phyloP scores from a whole-genome alignment of 1,284 basidiomycete species.

The Cryptococcus hybrid region DNA sequence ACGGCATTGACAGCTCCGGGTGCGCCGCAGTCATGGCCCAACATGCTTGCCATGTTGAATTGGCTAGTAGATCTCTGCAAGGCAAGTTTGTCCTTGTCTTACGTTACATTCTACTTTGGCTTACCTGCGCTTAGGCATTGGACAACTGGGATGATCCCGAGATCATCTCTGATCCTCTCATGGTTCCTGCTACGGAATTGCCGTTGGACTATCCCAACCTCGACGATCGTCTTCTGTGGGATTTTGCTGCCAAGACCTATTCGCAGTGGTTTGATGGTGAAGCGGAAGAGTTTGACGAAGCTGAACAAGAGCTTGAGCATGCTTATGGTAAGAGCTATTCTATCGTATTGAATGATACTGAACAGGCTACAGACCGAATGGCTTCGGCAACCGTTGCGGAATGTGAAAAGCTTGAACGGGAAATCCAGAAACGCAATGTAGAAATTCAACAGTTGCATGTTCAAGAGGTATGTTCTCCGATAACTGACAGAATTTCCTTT shows the following conservation, averaged over 20 bases:
- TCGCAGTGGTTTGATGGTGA: conserved; percentile 64
- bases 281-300: conserved; percentile 67
- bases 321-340: conserved; percentile 61
- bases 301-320: conserved; percentile 66
- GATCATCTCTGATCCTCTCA: conserved; percentile 67
- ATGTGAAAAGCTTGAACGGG: conserved; percentile 33
- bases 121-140: conserved; percentile 35
- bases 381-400: conserved; percentile 32
- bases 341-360: background rate
- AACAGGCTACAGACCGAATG: conserved; percentile 29
- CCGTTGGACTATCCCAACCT: conserved; percentile 40
- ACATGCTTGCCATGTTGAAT: conserved; percentile 73
- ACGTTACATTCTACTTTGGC: background rate
- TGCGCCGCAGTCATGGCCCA: conserved; percentile 79
- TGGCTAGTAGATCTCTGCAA: conserved; percentile 79
- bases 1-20: conserved; percentile 82
- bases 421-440: conserved; percentile 22
- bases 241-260: conserved; percentile 70
- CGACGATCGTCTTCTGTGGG: conserved; percentile 71
- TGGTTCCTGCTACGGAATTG: conserved; percentile 45
- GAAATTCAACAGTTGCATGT: conserved; percentile 40
- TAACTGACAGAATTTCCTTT: background rate
- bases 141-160: conserved; percentile 60
- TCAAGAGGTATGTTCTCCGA: conserved; percentile 35
- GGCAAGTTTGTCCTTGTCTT: conserved; percentile 51